Base-by-base conservation (phyloP, 83 land plant species). In the Picea mariana region DNA sequence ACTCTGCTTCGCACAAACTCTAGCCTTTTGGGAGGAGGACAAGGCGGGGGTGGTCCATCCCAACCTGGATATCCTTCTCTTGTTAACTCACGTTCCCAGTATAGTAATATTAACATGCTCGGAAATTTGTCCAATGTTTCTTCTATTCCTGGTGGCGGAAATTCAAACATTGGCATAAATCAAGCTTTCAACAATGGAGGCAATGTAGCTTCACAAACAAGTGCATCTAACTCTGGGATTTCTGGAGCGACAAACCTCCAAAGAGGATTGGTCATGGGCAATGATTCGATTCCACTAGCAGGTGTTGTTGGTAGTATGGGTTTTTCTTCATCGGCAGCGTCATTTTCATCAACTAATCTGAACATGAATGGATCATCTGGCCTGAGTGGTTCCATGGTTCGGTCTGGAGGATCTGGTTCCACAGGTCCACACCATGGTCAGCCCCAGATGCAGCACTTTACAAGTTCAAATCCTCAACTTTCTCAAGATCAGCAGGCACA, bases 281-380 rank as follows among this genome's bases (percentile, higher is more conserved):
- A 86, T 8, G 99, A 91, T 82, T 78, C 97, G 38, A 90, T 90
- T 79, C 85, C 93, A 23, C 85, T 88, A 34, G 82, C 94, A 17
- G 76, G 73, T 77, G 85, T 82, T 20, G 87, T 87, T 65, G 90
- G 86, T 66, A 86, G 87, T 49, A 67, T 85, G 86, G 90, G 87
- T 24, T 86, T 91, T 65, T 85, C 83, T 58, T 58, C 90, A 60
- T 87, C 95, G 42, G 81, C 91, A 7, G 59, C 84, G 2, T 83
- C 95, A 42, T 90, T 84, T 75, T 75, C 84, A 5, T 81, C 87
- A 12, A 71, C 93, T 4, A 55, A 55, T 55, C 59, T 55, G 59
- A 55, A 55, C 68, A 66, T 66, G 68, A 86, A 82, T 42, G 69
- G 76, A 80, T 79, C 95, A 52, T 80, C 92, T 73, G 85, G 84